Evolutionary conservation across 78 protist species (phyloP).

Genomic region (Reticulomyxa filosa): DNA sequence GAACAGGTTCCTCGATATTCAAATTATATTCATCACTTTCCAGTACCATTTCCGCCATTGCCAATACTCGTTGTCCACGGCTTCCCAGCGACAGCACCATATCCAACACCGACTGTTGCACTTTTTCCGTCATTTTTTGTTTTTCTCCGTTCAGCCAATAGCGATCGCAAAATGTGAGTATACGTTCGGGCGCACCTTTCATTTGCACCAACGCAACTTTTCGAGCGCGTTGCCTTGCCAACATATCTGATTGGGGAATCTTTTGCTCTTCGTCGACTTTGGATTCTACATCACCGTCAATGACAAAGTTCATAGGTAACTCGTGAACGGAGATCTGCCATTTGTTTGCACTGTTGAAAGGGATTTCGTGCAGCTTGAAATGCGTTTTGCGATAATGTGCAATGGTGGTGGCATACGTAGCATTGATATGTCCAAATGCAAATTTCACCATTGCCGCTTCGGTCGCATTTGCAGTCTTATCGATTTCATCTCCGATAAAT

Average conservation of each 20-base stretch:
- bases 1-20: no score
- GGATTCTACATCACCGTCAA: no score
- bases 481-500: conserved; percentile 15
- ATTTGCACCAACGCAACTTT: no score
- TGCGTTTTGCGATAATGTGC: background rate
- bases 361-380: conserved; percentile 45
- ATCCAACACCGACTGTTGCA: background rate
- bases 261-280: conserved; percentile 6
- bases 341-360: conserved; percentile 86
- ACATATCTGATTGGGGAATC: background rate
- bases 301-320: no score
- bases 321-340: conserved; percentile 43
- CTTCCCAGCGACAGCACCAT: background rate
- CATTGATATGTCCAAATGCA: background rate
- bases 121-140: background rate
- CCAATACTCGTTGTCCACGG: conserved; percentile 53
- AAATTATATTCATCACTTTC: background rate
- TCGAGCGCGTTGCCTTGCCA: no score
- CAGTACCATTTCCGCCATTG: conserved; percentile 11
- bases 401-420: background rate
- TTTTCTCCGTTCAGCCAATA: conserved; percentile 18
- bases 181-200: conserved; percentile 71
- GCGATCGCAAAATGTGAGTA: conserved; percentile 29
- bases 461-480: background rate
- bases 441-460: background rate